These are phyloP conservation scores for Diddensiella santjacobensis DNA, from an alignment of 805 yeast genomes.

Conservation along the genomic window DNA sequence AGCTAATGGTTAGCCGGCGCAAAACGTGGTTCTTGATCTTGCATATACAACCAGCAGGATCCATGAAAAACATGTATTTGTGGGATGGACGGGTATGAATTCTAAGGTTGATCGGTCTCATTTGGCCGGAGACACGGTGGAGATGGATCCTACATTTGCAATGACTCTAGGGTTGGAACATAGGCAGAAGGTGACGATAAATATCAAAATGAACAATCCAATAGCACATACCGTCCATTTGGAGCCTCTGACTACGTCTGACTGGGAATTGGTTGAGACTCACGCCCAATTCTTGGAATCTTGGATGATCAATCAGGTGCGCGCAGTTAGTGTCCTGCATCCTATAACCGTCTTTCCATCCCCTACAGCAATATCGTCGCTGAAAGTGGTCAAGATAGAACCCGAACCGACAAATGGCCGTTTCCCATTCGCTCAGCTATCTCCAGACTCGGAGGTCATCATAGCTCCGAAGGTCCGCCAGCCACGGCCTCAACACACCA, in stretches of 20 bases:
- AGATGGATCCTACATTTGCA: slow-evolving; percentile 68
- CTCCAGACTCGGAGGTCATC: slow-evolving; percentile 64
- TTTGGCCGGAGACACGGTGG: slow-evolving; percentile 36
- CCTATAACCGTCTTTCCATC: slow-evolving; percentile 67
- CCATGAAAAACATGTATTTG: slow-evolving; percentile 33
- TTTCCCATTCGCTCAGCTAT: slow-evolving; percentile 45
- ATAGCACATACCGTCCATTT: slow-evolving; percentile 60
- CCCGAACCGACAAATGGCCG: slow-evolving; percentile 33
- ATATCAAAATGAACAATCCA: slow-evolving; percentile 47
- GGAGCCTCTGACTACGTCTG: slow-evolving; percentile 73
- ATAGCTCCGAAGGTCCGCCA: slow-evolving; percentile 60
- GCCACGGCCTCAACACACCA: not conserved
- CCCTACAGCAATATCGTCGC: slow-evolving; percentile 54
- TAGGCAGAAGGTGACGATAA: slow-evolving; percentile 39
- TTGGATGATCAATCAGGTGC: slow-evolving; percentile 69
- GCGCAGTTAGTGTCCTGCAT: slow-evolving; percentile 64
- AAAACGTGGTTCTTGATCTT: slow-evolving; percentile 53
- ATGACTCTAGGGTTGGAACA: slow-evolving; percentile 45
- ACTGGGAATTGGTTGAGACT: slow-evolving; percentile 87
- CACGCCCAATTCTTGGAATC: slow-evolving; percentile 76
- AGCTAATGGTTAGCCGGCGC: slow-evolving; percentile 37
- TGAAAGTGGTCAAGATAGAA: slow-evolving; percentile 48
- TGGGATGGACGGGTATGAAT: slow-evolving; percentile 68
- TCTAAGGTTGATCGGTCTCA: slow-evolving; percentile 22
- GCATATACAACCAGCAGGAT: slow-evolving; percentile 29